Evolutionary conservation across 2,329 filamentous ascomycete species (phyloP), one percentile per base, ranked within the genome.

Genomic region (Aspergillus quadricinctus): DNA sequence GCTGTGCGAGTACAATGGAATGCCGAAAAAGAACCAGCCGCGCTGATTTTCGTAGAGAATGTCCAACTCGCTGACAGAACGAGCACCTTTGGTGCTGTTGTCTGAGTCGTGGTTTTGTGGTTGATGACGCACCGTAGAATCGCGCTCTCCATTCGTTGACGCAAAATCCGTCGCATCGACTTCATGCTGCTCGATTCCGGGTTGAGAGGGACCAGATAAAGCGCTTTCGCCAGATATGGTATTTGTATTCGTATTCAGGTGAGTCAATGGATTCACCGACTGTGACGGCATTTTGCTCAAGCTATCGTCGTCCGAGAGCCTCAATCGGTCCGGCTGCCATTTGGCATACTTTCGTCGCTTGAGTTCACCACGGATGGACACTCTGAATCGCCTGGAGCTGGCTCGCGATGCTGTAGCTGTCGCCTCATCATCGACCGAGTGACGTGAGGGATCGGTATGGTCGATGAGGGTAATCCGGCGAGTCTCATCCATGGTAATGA

Each of bases 1-100:
- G 60, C 87, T 88, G 7, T 86, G 83, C 1, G 92, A 96, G 78
- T 97, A 99, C n/a, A 95, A 81, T 0, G 92, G 87, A 11, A 92
- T 83, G 28, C 94, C 93, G 66, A 93, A 97, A 59, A 96, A 80
- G 69, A 97, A 96, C 41, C 85, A 87, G 10, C 94, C 94, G 56
- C 94, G 84, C 76, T 99, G 90, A 69, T 99, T 99, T 72, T 99
- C 94, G 73, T 96, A 97, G 0, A 99, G 80, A 4, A 97, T 83
- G 61, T 99, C 94, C 58, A 97, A 85, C 28, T 83, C 87, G 2
- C 69, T 72, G 43, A 66, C 64, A 1, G 68, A 55, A 28, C 68
- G 68, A 3, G 58, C 56, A 23, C 66, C 64, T 9, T 61, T 61
- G 6, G 9, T 50, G 49, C n/a, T 52, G 41, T 14, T 21, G 1